Evolutionary conservation across 768 basidiomycete species (phyloP).

Genomic region (Tubosaeta sp.): DNA sequence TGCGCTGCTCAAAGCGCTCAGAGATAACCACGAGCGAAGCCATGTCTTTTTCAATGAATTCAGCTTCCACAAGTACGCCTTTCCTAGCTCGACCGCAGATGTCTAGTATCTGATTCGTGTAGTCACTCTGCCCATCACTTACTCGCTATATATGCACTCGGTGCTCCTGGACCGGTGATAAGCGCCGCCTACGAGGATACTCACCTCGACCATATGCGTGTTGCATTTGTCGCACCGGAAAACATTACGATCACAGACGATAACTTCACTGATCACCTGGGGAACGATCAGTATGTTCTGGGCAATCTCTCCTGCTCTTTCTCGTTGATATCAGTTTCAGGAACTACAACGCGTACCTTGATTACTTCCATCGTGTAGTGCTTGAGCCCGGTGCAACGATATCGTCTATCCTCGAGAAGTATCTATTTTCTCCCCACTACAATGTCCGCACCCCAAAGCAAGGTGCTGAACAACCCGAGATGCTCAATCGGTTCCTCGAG

Average conservation of each 20-base stretch:
- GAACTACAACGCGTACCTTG: constrained; percentile 30
- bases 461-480: constrained; percentile 42
- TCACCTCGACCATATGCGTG: constrained; percentile 37
- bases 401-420: constrained; percentile 51
- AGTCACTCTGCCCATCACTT: constrained; percentile 58
- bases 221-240: constrained; percentile 28
- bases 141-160: constrained; percentile 57
- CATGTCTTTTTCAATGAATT: constrained; percentile 51
- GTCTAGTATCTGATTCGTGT: not conserved
- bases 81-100: not conserved
- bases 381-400: constrained; percentile 28
- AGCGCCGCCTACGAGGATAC: constrained; percentile 38
- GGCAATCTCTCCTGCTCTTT: not conserved
- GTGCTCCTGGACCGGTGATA: constrained; percentile 42
- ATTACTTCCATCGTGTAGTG: constrained; percentile 29
- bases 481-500: constrained; percentile 56
- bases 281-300: constrained; percentile 28
- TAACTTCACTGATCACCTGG: constrained; percentile 23
- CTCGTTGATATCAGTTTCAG: constrained; percentile 8
- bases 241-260: constrained; percentile 24
- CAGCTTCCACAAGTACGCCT: constrained; percentile 30
- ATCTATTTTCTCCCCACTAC: constrained; percentile 49
- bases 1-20: constrained; percentile 38
- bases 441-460: constrained; percentile 37
- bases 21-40: constrained; percentile 48